A percentile compares a stretch with the other conserved stretches of the same genome.
phyloP scores from a whole-genome alignment of 2,329 filamentous ascomycete genomes.

The Monosporascus sp. region DNA sequence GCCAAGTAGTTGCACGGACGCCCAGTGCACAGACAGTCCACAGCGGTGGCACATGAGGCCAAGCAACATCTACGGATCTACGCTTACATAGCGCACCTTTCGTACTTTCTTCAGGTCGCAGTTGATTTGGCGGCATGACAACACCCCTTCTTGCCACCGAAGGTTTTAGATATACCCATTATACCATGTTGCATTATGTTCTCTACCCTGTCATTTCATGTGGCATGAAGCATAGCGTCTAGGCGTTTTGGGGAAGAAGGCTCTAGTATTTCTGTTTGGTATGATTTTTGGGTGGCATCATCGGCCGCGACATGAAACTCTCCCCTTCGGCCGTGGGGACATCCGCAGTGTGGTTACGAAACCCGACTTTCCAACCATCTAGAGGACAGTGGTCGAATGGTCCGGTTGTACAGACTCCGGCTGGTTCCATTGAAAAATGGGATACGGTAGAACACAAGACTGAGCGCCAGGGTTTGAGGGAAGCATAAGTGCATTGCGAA shows the following conservation, averaged over 20 bases:
- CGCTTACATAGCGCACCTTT: constrained; percentile 5
- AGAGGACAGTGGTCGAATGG: neutral
- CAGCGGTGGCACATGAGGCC: constrained; percentile 47
- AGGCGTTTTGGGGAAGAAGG: constrained; percentile 17
- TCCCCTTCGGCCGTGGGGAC: neutral
- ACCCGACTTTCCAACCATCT: neutral
- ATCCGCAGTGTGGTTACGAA: neutral
- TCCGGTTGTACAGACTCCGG: neutral
- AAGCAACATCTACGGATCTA: constrained; percentile 13
- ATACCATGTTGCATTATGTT: constrained; percentile 16
- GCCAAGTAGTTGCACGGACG: constrained; percentile 30
- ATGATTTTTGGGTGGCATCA: neutral
- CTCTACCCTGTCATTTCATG: constrained; percentile 18
- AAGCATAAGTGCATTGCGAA: no score
- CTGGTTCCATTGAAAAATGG: neutral
- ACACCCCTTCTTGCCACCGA: constrained; percentile 7
- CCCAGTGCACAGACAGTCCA: constrained; percentile 43
- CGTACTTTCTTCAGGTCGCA: constrained; percentile 3
- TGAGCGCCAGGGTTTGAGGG: no score
- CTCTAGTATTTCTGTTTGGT: neutral
- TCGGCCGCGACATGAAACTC: neutral
- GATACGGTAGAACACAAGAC: neutral
- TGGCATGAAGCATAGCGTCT: constrained; percentile 27
- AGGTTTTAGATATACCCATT: constrained; percentile 12
- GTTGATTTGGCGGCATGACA: constrained; percentile 9